These are phyloP conservation scores for Phycomyces nitens DNA, from an alignment of 192 early-diverging fungal species.

Conservation along the genomic window DNA sequence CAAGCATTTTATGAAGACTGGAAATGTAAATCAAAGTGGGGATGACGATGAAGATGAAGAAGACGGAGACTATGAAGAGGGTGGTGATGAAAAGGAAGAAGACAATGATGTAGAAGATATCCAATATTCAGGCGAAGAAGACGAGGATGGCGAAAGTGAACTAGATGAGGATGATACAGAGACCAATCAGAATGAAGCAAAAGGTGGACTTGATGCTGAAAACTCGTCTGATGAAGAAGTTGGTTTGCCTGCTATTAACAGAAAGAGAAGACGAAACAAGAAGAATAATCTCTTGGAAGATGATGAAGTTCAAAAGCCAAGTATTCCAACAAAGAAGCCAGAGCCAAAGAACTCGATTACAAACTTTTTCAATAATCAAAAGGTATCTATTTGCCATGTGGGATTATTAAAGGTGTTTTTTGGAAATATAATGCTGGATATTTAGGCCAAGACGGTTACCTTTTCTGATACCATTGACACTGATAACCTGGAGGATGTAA, in stretches of 20 bases:
- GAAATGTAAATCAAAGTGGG: not conserved
- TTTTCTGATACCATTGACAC: not conserved
- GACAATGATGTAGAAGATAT: slow-evolving; percentile 5
- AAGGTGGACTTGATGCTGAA: not conserved
- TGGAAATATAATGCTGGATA: no score
- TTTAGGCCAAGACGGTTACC: not conserved
- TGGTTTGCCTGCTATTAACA: not conserved
- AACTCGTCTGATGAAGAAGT: not conserved
- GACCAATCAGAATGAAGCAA: not conserved
- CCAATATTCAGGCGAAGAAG: not conserved
- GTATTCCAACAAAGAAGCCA: not conserved
- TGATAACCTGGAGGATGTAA: not conserved
- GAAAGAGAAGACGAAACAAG: not conserved
- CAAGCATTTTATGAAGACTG: slow-evolving; percentile 3
- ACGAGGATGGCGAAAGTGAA: not conserved
- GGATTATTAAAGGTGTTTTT: no score
- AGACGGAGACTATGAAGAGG: not conserved
- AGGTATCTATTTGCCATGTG: no score
- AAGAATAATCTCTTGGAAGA: not conserved
- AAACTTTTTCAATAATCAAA: not conserved
- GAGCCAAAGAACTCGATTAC: not conserved
- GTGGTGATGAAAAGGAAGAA: not conserved
- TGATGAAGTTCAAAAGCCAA: not conserved
- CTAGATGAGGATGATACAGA: not conserved
- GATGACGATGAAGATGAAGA: slow-evolving; percentile 5